Base-by-base conservation (phyloP, 495 filamentous ascomycete genomes). In the Penicillium manginii region DNA sequence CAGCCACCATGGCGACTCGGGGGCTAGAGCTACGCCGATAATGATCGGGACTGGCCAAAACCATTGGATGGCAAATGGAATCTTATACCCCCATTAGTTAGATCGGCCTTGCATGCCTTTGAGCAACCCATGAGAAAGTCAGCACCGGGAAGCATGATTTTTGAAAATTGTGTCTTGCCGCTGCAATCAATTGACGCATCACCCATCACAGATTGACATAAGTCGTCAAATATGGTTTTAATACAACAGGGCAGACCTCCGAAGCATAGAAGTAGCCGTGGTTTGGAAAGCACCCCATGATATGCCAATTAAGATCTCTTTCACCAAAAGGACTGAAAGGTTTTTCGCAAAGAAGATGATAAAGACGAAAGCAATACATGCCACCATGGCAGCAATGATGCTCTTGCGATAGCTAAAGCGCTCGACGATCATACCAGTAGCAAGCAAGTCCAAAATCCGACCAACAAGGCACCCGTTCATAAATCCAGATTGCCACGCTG, bases 221-320 rank as follows among this genome's bases (percentile, higher is more conserved):
- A 5, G 31, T 33, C 5, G 31, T 33, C 31, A 33, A 33, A 11
- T 33, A 33, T 11, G 31, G 31, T 11, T 11, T 4, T 5, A 33
- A 11, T 11, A 33, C 31, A 33, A 33, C 31, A 4, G 31, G 31
- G 31, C 31, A 33, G 4, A 33, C 31, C 11, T 33, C 88, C 40
- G 86, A 86, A 49, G 87, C 88, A 56, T 90, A 91, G 2, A 85
- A 60, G 85, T 84, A 19, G 85, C 86, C 5, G 87, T 70, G 3
- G 87, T 90, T 64, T 89, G 86, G 69, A 89, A 90, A 23, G 90
- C 82, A 54, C 88, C 89, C 87, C 87, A 90, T 42, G 86, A 83
- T 55, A 91, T 85, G 57, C 88, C 88, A 51, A 82, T 85, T 2
- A 91, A 75, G 54, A 91, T 86, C 69, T 90, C 86, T 2, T 81